phyloP scores from a whole-genome alignment of 2,329 filamentous ascomycete genomes.

The Teratosphaeria nubilosa region DNA sequence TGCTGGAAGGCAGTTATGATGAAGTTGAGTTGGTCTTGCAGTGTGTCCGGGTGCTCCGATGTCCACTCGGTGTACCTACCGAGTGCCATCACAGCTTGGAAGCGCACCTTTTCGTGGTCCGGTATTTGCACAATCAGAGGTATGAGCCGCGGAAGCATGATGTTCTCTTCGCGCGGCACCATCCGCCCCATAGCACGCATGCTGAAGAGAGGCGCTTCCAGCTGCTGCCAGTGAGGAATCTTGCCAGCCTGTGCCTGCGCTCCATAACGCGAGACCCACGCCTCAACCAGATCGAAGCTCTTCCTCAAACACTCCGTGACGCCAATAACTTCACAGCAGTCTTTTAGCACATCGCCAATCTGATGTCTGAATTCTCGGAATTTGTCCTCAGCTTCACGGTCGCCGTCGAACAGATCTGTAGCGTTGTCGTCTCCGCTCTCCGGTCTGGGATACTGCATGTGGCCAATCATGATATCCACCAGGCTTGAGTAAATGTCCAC shows the following conservation, averaged over 20 bases:
- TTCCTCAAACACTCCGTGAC: constrained; percentile 85
- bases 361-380: constrained; percentile 93
- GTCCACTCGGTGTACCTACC: constrained; percentile 98
- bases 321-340: constrained; percentile 92
- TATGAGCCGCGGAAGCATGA: constrained; percentile 84
- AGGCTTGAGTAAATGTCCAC: constrained; percentile 78
- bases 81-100: constrained; percentile 95
- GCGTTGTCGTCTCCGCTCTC: constrained; percentile 60
- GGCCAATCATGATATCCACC: constrained; percentile 84
- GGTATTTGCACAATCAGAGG: constrained; percentile 89
- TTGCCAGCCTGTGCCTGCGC: constrained; percentile 60
- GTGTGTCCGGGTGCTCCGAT: constrained; percentile 78
- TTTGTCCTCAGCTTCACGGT: constrained; percentile 90
- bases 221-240: constrained; percentile 90
- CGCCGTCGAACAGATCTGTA: constrained; percentile 83
- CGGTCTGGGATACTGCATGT: constrained; percentile 75
- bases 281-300: constrained; percentile 72
- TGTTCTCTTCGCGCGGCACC: constrained; percentile 80
- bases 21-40: constrained; percentile 88
- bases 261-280: constrained; percentile 79
- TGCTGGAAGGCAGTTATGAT: constrained; percentile 89
- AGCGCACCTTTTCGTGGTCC: constrained; percentile 93
- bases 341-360: constrained; percentile 96
- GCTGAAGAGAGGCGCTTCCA: constrained; percentile 89
- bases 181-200: constrained; percentile 94